Base-by-base conservation (phyloP, 805 yeast genomes). In the Millerozyma acaciae region DNA sequence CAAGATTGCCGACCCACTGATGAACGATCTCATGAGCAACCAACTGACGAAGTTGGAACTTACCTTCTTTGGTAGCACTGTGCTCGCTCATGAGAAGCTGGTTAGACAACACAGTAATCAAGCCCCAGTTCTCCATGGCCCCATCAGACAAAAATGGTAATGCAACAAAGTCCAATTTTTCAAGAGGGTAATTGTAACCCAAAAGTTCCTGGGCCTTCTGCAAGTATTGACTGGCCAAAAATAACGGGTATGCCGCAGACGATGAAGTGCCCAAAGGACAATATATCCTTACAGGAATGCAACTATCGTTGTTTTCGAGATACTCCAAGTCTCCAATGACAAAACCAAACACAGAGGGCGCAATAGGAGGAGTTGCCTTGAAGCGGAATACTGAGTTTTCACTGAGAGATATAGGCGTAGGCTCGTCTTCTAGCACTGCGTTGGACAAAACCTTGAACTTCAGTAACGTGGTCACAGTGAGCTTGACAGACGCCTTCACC, bases 111-210 rank as follows among this genome's bases (percentile, higher is more conserved):
- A 80, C 65, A 2, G 82, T 74, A 32, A 84, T 68, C 58, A 81
- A 57, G 3, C 86, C 84, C 75, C 82, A 79, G 51, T 84, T 83
- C 51, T 84, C 94, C 78, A 82, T 84, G 2, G 85, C 94, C 38
- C 84, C 84, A 51, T 83, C 90, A 18, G 77, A 68, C 35, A 84
- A 61, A 45, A 78, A 80, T 7, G 93, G 93, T 6, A 84, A 53
- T 1, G 84, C 74, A 4, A 79, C 74, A 29, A 84, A 57, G 49
- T 84, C 93, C 16, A 84, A 55, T 44, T 84, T 84, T 2, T 66
- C 58, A 37, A 80, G 56, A 1, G 90, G 90, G 47, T 68, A 82
- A 1, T 48, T 43, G 8, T 45, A 46, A 1, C 66, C 62, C 31
- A 81, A 69, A 20, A 66, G 60, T 0, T 51, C 30, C 31, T 68